These are phyloP conservation scores for Scheffersomyces illinoinensis DNA, from an alignment of 1,139 yeast genomes.

Conservation along the genomic window DNA sequence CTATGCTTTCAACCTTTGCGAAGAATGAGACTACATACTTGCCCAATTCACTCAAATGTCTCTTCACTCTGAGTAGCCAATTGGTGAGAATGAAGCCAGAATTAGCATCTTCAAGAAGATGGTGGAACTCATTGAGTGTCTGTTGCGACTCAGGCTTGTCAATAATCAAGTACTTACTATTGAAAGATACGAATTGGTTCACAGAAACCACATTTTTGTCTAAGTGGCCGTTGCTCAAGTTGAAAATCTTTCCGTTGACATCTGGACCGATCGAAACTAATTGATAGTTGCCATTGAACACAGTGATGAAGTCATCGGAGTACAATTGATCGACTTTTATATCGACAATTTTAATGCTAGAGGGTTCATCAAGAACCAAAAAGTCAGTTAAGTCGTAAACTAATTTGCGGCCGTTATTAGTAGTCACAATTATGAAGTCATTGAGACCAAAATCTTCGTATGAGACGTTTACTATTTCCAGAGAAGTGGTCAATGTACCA, in stretches of 20 bases:
- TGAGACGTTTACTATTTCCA: conserved; percentile 4
- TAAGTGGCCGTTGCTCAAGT: conserved; percentile 12
- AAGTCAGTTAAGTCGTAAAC: conserved; percentile 33
- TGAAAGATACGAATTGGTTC: conserved; percentile 6
- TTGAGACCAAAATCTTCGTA: conserved; percentile 17
- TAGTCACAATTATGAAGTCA: conserved; percentile 16
- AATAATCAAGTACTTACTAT: conserved; percentile 16
- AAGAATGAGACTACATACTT: conserved; percentile 18
- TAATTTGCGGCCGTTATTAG: conserved; percentile 12
- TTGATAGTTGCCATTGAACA: conserved; percentile 6
- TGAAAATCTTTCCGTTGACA: conserved; percentile 8
- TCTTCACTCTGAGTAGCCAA: conserved; percentile 28
- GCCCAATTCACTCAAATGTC: conserved; percentile 41
- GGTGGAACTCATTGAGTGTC: conserved; percentile 29
- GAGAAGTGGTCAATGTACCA: not conserved
- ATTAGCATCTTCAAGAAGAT: conserved; percentile 31
- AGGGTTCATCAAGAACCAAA: conserved; percentile 20
- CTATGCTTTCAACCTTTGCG: not conserved
- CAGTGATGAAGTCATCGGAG: conserved; percentile 6
- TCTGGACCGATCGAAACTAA: conserved; percentile 7
- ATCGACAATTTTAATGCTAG: conserved; percentile 14
- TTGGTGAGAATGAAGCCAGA: conserved; percentile 24
- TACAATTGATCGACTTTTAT: conserved; percentile 2
- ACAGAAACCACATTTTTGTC: conserved; percentile 3
- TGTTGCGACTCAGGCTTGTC: conserved; percentile 34